Conservation (phyloP, 306 rosid species). For the Carpinus viminea region DNA sequence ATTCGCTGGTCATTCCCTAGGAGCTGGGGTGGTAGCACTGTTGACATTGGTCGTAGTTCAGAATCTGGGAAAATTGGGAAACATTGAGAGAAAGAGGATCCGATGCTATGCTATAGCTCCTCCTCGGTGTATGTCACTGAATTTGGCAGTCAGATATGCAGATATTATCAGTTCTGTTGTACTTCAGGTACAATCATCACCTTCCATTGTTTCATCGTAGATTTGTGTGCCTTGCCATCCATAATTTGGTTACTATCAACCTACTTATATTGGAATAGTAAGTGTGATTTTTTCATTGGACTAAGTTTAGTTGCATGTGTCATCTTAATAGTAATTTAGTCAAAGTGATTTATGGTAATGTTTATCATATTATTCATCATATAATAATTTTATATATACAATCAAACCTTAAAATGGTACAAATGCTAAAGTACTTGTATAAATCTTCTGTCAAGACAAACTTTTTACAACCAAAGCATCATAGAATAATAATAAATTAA, state of each 20-base stretch:
- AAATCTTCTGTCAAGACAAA: neutral
- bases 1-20: conserved; percentile 84
- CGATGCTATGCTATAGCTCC: conserved; percentile 87
- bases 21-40: conserved; percentile 89
- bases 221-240: neutral
- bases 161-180: conserved; percentile 85
- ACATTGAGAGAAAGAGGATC: conserved; percentile 67
- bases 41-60: conserved; percentile 68
- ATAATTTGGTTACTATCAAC: conserved; percentile 10
- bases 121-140: conserved; percentile 82
- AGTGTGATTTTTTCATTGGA: neutral
- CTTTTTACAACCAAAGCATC: neutral
- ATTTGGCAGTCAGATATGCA: conserved; percentile 95
- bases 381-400: conserved; percentile 5
- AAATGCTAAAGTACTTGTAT: neutral
- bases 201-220: conserved; percentile 13
- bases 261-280: conserved; percentile 11
- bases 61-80: conserved; percentile 62
- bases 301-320: conserved; percentile 12
- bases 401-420: neutral
- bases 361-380: conserved; percentile 8
- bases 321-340: conserved; percentile 17
- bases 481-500: neutral
- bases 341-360: conserved; percentile 12
- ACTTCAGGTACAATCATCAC: conserved; percentile 62